Evolutionary conservation across 768 basidiomycete species (phyloP), one percentile per base, ranked within the genome.

Genomic region (Tylopilus rubrobrunneus): DNA sequence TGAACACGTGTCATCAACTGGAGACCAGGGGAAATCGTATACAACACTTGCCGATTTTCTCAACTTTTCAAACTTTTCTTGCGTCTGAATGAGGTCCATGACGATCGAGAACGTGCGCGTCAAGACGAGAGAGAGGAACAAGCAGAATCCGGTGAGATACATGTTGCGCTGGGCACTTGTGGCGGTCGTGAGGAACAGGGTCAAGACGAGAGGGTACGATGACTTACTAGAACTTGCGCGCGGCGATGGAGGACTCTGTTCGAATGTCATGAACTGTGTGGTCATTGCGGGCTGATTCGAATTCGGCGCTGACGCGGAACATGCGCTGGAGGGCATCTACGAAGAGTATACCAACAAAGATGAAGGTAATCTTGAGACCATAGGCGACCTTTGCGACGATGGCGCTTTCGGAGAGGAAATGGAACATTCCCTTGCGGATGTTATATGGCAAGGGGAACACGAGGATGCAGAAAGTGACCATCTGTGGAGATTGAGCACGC

Each of bases 111-210:
- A 98, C 4, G 89, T 90, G 62, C 95, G 86, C 3, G 94, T 88
- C 60, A 98, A 84, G 61, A 97, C 87, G 52, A 98, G 85, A 9
- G 96, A 97, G 21, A 99, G 85, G 85, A 98, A 97, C 44, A 99
- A 79, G 55, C 89, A 92, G 70, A 92, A 94, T 0, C 91, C 91
- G 7, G 94, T 95, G 15, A 98, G 81, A 69, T 98, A 98, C 54
- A 87, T 85, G 67, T 96, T 97, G 51, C 93, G 80, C 68, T 95
- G 92, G 3, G 92, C 80, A 62, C 90, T 93, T 25, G 2, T 49
- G 4, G 21, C 39, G 1, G 8, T 23, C 1, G 12, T 64, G 4
- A 59, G 37, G 6, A 23, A 11, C 34, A 5, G 11, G 17, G 29
- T 29, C 19, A 23, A 23, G 2, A 23, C 17, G 12, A 17, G 8